These are phyloP conservation scores for Lachnellula cervina DNA, from an alignment of 2,329 filamentous ascomycete genomes.

Conservation along the genomic window DNA sequence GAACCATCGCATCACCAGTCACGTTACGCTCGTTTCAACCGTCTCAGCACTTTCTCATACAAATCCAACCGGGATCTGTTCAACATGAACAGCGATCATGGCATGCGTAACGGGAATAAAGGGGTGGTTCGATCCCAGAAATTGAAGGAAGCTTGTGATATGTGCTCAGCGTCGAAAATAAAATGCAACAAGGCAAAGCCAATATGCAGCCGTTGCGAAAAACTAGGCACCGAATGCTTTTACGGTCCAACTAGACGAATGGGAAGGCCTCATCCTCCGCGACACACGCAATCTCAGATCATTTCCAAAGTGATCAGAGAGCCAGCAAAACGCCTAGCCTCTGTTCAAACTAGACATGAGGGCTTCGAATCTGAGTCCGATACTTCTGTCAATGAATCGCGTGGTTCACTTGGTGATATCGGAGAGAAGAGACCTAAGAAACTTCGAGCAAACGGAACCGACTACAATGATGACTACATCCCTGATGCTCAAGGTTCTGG, in stretches of 20 bases:
- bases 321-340: constrained; percentile 85
- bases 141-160: constrained; percentile 21
- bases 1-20: not conserved
- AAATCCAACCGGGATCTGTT: not conserved
- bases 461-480: not conserved
- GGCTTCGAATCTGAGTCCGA: constrained; percentile 42
- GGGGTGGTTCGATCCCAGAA: not conserved
- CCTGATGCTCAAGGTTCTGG: not conserved
- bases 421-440: not conserved
- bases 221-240: constrained; percentile 1
- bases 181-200: constrained; percentile 8
- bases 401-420: not conserved
- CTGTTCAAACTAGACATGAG: constrained; percentile 59
- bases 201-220: constrained; percentile 3
- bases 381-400: constrained; percentile 13
- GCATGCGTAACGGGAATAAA: not conserved
- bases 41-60: not conserved
- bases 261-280: constrained; percentile 1
- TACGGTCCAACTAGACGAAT: constrained; percentile 4
- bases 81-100: not conserved
- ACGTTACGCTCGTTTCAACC: not conserved
- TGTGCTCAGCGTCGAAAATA: constrained; percentile 8
- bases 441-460: not conserved
- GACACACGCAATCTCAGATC: constrained; percentile 34
- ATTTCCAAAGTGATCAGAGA: constrained; percentile 46